Evolutionary conservation across 805 yeast genomes (phyloP).

Genomic region (Grigorovia transvaalensis): DNA sequence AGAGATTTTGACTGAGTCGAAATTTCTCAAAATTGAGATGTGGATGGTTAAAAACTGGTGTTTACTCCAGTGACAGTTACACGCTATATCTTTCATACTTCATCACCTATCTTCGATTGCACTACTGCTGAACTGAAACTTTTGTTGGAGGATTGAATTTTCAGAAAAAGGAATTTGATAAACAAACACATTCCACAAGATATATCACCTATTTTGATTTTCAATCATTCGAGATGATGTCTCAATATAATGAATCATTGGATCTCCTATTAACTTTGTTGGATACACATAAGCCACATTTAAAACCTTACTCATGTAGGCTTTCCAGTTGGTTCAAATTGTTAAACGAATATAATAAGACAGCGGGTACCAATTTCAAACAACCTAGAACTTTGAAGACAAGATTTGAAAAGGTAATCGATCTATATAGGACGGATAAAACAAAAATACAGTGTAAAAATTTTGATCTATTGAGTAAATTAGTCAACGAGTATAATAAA

Average conservation of each 20-base stretch:
- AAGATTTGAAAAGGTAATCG: constrained; percentile 20
- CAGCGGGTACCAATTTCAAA: constrained; percentile 16
- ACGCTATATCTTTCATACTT: neutral
- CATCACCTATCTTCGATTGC: too few relatives aligned
- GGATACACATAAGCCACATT: constrained; percentile 22
- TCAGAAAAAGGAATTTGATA: too few relatives aligned
- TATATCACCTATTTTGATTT: too few relatives aligned
- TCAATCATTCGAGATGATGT: neutral
- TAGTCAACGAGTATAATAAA: constrained; percentile 4
- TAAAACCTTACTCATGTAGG: constrained; percentile 18
- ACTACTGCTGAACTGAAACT: too few relatives aligned
- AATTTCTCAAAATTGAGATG: neutral
- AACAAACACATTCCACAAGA: too few relatives aligned
- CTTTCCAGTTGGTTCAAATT: constrained; percentile 21
- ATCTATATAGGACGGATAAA: constrained; percentile 6
- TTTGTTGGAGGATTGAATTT: too few relatives aligned
- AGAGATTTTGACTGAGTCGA: neutral
- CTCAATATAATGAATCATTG: constrained; percentile 4
- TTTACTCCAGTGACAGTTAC: neutral
- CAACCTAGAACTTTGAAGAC: constrained; percentile 25
- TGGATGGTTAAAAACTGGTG: neutral
- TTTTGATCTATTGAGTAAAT: neutral
- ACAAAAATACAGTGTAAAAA: constrained; percentile 2
- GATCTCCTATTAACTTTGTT: constrained; percentile 13
- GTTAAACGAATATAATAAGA: constrained; percentile 17